Conservation (phyloP, 2,329 filamentous ascomycete genomes). For the Penicillium sp. region DNA sequence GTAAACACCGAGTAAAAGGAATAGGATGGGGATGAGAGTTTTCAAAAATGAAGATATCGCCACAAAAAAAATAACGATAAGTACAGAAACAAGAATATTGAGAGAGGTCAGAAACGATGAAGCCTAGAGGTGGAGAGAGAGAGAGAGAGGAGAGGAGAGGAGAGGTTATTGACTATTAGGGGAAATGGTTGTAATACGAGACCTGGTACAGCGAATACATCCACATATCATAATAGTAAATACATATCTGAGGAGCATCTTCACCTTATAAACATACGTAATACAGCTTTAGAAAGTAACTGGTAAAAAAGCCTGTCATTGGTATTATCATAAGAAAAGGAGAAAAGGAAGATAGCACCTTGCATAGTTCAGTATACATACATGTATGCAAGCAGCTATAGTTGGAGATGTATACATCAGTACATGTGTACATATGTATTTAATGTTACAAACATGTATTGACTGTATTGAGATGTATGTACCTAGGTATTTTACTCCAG, state of each 20-base stretch:
- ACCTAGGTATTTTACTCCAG: not conserved
- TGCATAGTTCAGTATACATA: too few species aligned
- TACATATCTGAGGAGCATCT: not conserved
- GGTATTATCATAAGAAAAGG: too few species aligned
- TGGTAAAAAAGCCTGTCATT: too few species aligned
- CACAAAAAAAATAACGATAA: not conserved
- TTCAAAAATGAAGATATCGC: not conserved
- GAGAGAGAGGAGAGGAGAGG: not conserved
- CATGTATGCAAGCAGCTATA: too few species aligned
- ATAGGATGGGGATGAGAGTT: not conserved
- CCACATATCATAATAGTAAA: too few species aligned
- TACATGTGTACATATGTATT: too few species aligned
- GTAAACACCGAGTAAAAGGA: conserved; percentile 1
- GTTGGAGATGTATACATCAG: too few species aligned
- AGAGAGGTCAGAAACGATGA: not conserved
- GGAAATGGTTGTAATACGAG: not conserved
- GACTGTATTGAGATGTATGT: not conserved
- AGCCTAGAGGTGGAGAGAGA: conserved; percentile 1
- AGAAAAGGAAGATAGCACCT: too few species aligned
- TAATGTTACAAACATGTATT: too few species aligned
- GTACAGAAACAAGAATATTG: not conserved
- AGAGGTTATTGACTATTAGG: not conserved
- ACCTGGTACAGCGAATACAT: not conserved
- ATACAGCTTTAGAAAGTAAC: not conserved
- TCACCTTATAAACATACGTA: too few species aligned